phyloP scores from a whole-genome alignment of 306 rosid species.

The Aeschynomene evenia region DNA sequence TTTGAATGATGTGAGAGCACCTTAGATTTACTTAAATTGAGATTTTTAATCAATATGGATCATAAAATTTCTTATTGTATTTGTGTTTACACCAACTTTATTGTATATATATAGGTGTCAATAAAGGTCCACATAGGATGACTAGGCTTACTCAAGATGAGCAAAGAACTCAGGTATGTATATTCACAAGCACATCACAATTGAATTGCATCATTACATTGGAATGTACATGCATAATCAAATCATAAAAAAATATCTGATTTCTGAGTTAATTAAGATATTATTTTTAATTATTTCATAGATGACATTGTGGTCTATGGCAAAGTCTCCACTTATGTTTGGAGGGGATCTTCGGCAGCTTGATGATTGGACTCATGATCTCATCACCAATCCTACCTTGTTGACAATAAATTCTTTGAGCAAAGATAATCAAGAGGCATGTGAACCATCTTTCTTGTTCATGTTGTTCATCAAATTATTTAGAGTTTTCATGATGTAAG shows the following conservation, averaged over 20 bases:
- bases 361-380: constrained; percentile 36
- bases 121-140: constrained; percentile 66
- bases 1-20: too few species aligned
- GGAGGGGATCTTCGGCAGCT: constrained; percentile 76
- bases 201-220: neutral
- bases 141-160: constrained; percentile 48
- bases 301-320: constrained; percentile 76
- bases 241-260: neutral
- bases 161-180: constrained; percentile 75
- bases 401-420: constrained; percentile 63
- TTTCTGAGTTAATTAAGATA: neutral
- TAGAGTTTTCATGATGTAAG: too few species aligned
- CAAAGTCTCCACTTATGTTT: constrained; percentile 79
- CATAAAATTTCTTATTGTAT: neutral
- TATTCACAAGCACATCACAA: constrained; percentile 15
- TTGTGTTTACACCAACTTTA: neutral
- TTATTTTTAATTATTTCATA: constrained; percentile 34
- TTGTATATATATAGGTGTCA: constrained; percentile 46
- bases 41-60: neutral
- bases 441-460: constrained; percentile 11
- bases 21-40: constrained; percentile 9
- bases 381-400: constrained; percentile 60
- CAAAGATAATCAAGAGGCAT: constrained; percentile 64
- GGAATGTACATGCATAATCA: neutral
- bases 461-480: neutral